Conservation (phyloP, 345 rosid genomes). For the Euphorbia pulcherrima region DNA sequence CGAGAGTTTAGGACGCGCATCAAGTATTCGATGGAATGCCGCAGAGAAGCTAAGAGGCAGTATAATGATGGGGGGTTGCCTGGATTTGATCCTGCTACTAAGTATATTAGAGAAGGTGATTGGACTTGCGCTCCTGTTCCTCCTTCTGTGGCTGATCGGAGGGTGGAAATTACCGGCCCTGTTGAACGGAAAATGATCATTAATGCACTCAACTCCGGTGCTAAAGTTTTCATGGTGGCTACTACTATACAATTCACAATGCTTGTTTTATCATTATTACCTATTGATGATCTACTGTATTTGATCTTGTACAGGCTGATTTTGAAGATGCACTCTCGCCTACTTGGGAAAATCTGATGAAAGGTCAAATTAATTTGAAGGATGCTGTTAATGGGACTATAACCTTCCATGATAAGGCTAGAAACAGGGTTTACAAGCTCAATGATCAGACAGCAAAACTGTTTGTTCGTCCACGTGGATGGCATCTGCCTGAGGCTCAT, state of each 20-base stretch:
- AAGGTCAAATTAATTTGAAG: conserved; percentile 81
- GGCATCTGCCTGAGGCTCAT: conserved; percentile 92
- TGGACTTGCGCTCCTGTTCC: conserved; percentile 77
- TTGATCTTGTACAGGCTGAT: conserved; percentile 52
- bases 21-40: conserved; percentile 73
- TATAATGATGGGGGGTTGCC: conserved; percentile 58
- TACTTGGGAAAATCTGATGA: conserved; percentile 90
- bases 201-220: conserved; percentile 92
- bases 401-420: conserved; percentile 65
- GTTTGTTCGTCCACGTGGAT: conserved; percentile 83
- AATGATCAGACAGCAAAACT: conserved; percentile 74
- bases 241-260: conserved; percentile 12
- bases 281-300: not conserved
- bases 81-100: conserved; percentile 76
- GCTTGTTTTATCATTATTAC: not conserved
- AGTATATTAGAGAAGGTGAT: conserved; percentile 58
- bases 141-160: conserved; percentile 65
- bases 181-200: conserved; percentile 94
- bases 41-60: conserved; percentile 53
- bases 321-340: conserved; percentile 91
- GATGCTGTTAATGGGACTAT: conserved; percentile 87
- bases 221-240: conserved; percentile 86
- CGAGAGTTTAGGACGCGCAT: conserved; percentile 65
- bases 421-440: conserved; percentile 81
- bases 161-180: conserved; percentile 86